phyloP scores from a whole-genome alignment of 2,329 filamentous ascomycete species.

The Alternaria brassicae region DNA sequence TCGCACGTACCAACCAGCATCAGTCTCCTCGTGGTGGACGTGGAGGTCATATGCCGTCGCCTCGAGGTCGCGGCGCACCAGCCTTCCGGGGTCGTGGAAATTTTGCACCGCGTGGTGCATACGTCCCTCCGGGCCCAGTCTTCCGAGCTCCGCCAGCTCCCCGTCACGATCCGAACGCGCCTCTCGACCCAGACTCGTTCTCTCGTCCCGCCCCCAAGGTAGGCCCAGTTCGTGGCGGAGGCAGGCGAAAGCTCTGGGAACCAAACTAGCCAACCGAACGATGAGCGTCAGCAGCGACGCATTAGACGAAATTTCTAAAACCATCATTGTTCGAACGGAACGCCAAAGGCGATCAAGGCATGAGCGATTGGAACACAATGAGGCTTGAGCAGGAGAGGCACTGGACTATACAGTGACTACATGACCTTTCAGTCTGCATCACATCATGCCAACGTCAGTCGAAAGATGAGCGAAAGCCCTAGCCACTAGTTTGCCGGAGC shows the following conservation, averaged over 20 bases:
- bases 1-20: slow-evolving; percentile 50
- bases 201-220: slow-evolving; percentile 43
- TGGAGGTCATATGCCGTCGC: slow-evolving; percentile 29
- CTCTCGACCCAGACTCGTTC: slow-evolving; percentile 52
- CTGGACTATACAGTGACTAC: slow-evolving; percentile 5
- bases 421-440: background rate
- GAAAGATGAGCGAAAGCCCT: background rate
- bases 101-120: slow-evolving; percentile 41
- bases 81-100: slow-evolving; percentile 39
- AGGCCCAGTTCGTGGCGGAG: slow-evolving; percentile 42
- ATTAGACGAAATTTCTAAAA: slow-evolving; percentile 6
- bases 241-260: slow-evolving; percentile 50
- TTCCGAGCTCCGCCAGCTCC: slow-evolving; percentile 36
- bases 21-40: slow-evolving; percentile 44
- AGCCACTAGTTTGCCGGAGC: slow-evolving; percentile 2
- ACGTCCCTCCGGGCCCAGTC: slow-evolving; percentile 38
- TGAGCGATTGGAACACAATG: background rate
- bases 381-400: slow-evolving; percentile 3
- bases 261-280: slow-evolving; percentile 40
- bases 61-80: slow-evolving; percentile 35
- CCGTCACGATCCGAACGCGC: slow-evolving; percentile 46
- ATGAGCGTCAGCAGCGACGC: slow-evolving; percentile 18
- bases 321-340: slow-evolving; percentile 2
- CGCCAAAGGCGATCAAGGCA: slow-evolving; percentile 7
- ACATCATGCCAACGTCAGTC: slow-evolving; percentile 1